Evolutionary conservation across 75 land plant genomes (phyloP), one percentile per base, ranked within the genome.

Genomic region (Picea glauca): DNA sequence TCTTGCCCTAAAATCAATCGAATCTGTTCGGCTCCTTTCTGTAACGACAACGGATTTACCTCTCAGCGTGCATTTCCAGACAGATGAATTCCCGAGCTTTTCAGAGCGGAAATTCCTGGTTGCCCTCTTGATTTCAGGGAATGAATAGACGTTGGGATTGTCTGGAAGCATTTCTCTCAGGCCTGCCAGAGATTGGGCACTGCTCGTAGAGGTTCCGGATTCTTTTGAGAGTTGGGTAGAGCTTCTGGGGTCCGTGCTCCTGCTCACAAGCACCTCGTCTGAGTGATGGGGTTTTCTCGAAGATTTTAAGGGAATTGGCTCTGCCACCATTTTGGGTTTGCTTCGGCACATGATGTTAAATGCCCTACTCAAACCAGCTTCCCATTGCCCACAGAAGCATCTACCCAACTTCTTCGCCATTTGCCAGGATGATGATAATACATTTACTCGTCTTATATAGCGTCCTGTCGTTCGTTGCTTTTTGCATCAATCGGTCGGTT

Each of bases 51-150:
- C 59, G 1, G 32, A 18, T n/a, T 75, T 75, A 56, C 26, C 56
- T 75, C 76, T 75, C 60, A 75, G 56, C 5, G 59, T 75, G 59
- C 59, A 54, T 30, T 23, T 57, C 76, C 76, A 75, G 20, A 75
- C 58, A 0, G 59, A 75, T n/a, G 76, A 75, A 30, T 26, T 54
- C 58, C 76, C 76, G 1, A 75, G 12, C 56, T 75, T 75, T 56
- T 60, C 76, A 54, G 35, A 56, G 0, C 60, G 30, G 21, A 75
- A 75, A 58, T 73, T n/a, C 18, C 30, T 3, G 14, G 76, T 75
- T 8, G 33, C 59, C 32, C 6, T 50, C 30, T 57, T 56, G 58
- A 75, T 75, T 58, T 75, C 76, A 7, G 3, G 31, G 20, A 74
- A 58, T 23, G 76, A n/a, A 30, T 58, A 75, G 32, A 75, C 58